Base-by-base conservation (phyloP, 2,329 filamentous ascomycete species). In the Clonostachys rosea region DNA sequence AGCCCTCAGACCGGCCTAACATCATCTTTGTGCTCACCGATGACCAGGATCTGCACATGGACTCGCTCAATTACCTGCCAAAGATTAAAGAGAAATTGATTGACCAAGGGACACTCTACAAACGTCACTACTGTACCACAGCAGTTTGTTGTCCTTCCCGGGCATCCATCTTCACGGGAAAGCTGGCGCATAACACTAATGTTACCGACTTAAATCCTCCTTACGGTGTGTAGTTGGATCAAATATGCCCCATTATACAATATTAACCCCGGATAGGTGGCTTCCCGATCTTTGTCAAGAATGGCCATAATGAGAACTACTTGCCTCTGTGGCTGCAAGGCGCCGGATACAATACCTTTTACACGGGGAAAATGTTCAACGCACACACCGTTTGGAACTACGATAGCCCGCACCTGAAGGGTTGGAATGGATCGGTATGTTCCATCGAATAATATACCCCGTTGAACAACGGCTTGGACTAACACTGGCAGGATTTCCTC, bases 1-100 rank as follows among this genome's bases (percentile, higher is more conserved):
- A 30, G 24, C 33, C 24, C 24, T 30, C 24, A 10, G 24, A 30
- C 34, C 30, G 48, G 36, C 50, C 74, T 0, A 84, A 84, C 51
- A 73, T 84, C 47, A 64, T 84, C 42, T 80, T 84, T 55, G 73
- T 84, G 49, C 64, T 84, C 33, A 81, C 79, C 1, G 81, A 84
- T 52, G 81, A 84, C 47, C 81, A 84, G 55, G 81, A 84, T 52
- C 57, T 76, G 2, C 73, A 76, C 48, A 63, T 84, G 50, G 63
- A 76, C 43, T 83, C 78, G 1, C 51, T 83, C 7, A 64, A 73
- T 2, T 81, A 81, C 53, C 77, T 76, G 64, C 76, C 76, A 0
- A 56, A 67, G 3, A 64, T 80, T 2, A 60, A 72, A 45, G 73
- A 77, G 49, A 72, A 81, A 46, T 58, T 84, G 9, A 60, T 68